Evolutionary conservation across 75 land plant genomes (phyloP), one percentile per base, ranked within the genome.

Genomic region (Larix kaempferi): DNA sequence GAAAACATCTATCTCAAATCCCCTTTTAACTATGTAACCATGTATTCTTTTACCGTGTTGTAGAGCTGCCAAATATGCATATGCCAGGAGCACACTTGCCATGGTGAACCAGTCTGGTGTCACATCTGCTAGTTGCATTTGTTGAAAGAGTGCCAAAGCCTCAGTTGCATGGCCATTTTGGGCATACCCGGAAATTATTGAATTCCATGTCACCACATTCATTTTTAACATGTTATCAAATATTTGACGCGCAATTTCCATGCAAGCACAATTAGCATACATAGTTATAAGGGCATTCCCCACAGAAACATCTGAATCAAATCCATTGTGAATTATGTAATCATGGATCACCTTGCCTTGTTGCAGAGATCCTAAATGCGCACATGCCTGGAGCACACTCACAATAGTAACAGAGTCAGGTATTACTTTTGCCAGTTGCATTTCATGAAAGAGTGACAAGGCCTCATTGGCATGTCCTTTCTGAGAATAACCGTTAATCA

Each of bases 341-440:
- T 44, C 66, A 65, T 81, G 82, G 49, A 81, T 44, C 27, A 26
- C 44, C 39, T 13, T 44, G 10, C 82, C 82, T 29, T 37, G 58
- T 39, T 81, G 37, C n/a, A 76, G 29, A 41, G 61, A 74, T 33
- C 19, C 76, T 16, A 59, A 55, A 23, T 21, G 69, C 19, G 54
- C 81, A 73, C 77, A 80, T 39, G 77, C 57, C 55, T 58, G 44
- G 57, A 82, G 81, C 56, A 74, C 65, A 66, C 75, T 74, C 49
- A 64, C 37, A 61, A 82, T 56, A n/a, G 80, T 78, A 13, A 83
- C 56, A 13, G 56, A 76, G 55, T 83, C 81, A 4, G 81, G 85
- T 6, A 15, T 59, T 12, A 62, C 4, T 10, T 61, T 60, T 19
- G 35, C 21, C 12, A 41, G 15, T 6, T 80, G 59, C 89, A 87